Conservation (phyloP, 495 filamentous ascomycete species). For the Xanthoparmelia taractica region DNA sequence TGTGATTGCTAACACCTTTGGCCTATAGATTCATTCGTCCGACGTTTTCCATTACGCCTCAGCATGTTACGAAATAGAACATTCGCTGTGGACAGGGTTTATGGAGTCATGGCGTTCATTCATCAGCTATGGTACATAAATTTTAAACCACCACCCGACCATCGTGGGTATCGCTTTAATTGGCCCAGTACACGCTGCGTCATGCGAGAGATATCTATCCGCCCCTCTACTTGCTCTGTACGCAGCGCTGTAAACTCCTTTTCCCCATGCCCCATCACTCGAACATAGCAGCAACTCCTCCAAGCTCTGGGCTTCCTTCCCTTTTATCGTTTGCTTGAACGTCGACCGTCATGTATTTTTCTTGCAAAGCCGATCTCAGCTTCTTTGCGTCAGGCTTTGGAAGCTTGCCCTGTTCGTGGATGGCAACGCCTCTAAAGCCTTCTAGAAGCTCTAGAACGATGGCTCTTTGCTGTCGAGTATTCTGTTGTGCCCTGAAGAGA, state of each 20-base stretch:
- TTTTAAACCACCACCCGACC: neutral
- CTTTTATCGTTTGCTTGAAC: conserved; percentile 42
- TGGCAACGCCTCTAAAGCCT: conserved; percentile 76
- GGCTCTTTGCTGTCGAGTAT: conserved; percentile 68
- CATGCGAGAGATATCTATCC: conserved; percentile 2
- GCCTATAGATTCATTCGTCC: conserved; percentile 58
- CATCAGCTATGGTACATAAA: conserved; percentile 11
- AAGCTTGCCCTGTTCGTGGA: conserved; percentile 87
- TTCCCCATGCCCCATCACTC: conserved; percentile 32
- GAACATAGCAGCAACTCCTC: conserved; percentile 63
- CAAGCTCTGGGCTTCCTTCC: conserved; percentile 54
- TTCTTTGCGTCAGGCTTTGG: conserved; percentile 46
- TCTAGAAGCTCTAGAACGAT: conserved; percentile 81
- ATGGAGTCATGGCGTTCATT: conserved; percentile 13
- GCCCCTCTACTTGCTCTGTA: neutral
- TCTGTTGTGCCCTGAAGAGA: conserved; percentile 41
- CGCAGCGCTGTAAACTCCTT: neutral
- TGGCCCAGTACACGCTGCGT: conserved; percentile 1
- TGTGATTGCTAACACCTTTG: neutral
- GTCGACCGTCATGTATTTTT: conserved; percentile 46
- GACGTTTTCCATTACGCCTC: conserved; percentile 57
- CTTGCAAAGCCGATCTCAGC: conserved; percentile 44
- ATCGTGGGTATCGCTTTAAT: neutral
- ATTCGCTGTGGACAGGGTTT: neutral
- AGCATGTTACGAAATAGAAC: conserved; percentile 38